These are phyloP conservation scores for Eleusine indica DNA, from an alignment of 176 grass and related monocot species.

Conservation along the genomic window DNA sequence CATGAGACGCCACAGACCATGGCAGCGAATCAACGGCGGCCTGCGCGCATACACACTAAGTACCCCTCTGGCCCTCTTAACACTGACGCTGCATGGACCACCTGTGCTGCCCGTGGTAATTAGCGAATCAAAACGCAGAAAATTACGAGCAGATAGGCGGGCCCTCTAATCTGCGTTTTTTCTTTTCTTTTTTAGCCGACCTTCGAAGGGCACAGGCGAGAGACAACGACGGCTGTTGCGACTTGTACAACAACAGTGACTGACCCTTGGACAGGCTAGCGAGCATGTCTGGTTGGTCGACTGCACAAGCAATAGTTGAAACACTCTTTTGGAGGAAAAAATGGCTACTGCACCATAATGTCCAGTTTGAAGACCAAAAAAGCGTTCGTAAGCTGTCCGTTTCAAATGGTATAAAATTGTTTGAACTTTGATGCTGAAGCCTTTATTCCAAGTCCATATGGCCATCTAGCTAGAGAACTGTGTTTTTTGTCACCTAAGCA, in stretches of 20 bases:
- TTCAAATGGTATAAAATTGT: background rate
- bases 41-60: background rate
- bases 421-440: slow-evolving; percentile 7
- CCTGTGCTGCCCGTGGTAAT: slow-evolving; percentile 4
- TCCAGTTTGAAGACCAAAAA: background rate
- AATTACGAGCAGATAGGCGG: background rate
- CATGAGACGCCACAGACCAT: slow-evolving; percentile 1
- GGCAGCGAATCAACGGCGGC: slow-evolving; percentile 9
- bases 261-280: background rate
- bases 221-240: background rate
- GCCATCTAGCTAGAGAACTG: background rate
- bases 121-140: background rate
- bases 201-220: background rate
- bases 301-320: slow-evolving; percentile 26
- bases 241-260: background rate
- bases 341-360: slow-evolving; percentile 3
- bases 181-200: no score
- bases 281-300: background rate
- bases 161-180: background rate
- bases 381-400: background rate
- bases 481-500: slow-evolving; percentile 1
- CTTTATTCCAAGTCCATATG: background rate
- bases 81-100: slow-evolving; percentile 9
- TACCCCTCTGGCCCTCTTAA: background rate
- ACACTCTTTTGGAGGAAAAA: background rate